phyloP scores from a whole-genome alignment of 2,329 filamentous ascomycete genomes.

The Verticillium alfalfae region DNA sequence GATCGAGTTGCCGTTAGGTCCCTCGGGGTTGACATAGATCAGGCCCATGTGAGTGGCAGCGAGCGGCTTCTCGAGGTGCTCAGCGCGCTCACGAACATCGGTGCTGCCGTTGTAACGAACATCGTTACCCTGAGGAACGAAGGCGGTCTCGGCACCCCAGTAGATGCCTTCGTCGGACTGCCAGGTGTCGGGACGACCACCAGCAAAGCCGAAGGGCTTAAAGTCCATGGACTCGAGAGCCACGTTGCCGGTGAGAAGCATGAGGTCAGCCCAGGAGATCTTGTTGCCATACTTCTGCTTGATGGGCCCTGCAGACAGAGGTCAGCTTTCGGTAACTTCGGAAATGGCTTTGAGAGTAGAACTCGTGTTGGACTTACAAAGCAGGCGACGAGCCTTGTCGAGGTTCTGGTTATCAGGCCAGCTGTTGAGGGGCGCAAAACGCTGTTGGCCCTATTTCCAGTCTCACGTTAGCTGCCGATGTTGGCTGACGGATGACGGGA shows the following conservation, averaged over 20 bases:
- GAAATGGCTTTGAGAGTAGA: slow-evolving; percentile 24
- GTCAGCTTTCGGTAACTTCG: neutral
- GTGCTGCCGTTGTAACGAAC: slow-evolving; percentile 52
- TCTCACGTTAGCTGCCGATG: neutral
- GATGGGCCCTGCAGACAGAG: slow-evolving; percentile 44
- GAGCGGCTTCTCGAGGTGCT: slow-evolving; percentile 62
- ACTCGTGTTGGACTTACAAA: slow-evolving; percentile 31
- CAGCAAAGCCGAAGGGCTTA: slow-evolving; percentile 68
- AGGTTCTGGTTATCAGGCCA: slow-evolving; percentile 76
- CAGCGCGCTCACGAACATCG: slow-evolving; percentile 46
- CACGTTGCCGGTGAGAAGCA: slow-evolving; percentile 69
- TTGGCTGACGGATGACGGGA: neutral
- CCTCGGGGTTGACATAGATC: slow-evolving; percentile 79
- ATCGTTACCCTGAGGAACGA: slow-evolving; percentile 60
- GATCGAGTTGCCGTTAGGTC: slow-evolving; percentile 67
- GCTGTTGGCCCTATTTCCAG: slow-evolving; percentile 55
- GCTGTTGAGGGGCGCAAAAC: slow-evolving; percentile 74
- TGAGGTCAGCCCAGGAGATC: slow-evolving; percentile 74
- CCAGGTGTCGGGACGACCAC: slow-evolving; percentile 66
- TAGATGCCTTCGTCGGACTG: slow-evolving; percentile 72
- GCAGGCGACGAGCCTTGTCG: slow-evolving; percentile 73
- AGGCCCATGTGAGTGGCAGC: slow-evolving; percentile 68
- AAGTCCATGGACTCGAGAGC: slow-evolving; percentile 73
- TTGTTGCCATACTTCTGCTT: slow-evolving; percentile 82
- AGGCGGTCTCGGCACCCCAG: slow-evolving; percentile 72